Conservation (phyloP, 768 basidiomycete species). For the Tylopilus felleus region DNA sequence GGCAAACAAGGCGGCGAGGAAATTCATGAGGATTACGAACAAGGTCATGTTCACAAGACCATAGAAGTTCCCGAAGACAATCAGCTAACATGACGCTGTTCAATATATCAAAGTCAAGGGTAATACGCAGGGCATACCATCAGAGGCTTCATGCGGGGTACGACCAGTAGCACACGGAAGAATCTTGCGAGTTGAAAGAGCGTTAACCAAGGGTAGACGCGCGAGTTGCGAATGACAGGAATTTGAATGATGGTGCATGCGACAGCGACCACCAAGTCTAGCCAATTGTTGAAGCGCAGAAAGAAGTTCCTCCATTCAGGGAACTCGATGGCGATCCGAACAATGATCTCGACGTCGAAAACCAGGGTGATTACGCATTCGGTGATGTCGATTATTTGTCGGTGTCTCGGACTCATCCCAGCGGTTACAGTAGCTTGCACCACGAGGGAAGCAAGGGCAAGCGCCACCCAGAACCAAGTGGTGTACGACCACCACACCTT, state of each 20-base stretch:
- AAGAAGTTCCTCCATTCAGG: conserved; percentile 86
- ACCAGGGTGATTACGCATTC: conserved; percentile 76
- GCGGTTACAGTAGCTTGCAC: conserved; percentile 69
- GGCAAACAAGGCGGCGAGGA: conserved; percentile 76
- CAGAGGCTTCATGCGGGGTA: conserved; percentile 86
- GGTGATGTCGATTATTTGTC: conserved; percentile 52
- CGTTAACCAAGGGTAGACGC: conserved; percentile 84
- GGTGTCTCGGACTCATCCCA: conserved; percentile 44
- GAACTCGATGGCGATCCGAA: conserved; percentile 65
- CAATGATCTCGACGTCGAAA: conserved; percentile 84
- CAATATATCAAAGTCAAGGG: conserved; percentile 2
- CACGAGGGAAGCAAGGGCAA: conserved; percentile 66
- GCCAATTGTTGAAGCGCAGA: conserved; percentile 52
- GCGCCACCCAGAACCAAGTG: conserved; percentile 69
- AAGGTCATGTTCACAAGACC: conserved; percentile 89
- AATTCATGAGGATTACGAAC: conserved; percentile 89
- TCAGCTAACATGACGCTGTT: conserved; percentile 47
- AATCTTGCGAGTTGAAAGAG: conserved; percentile 83
- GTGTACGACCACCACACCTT: conserved; percentile 57
- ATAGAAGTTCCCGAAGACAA: conserved; percentile 88
- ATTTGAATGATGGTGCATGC: conserved; percentile 79
- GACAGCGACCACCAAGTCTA: conserved; percentile 76
- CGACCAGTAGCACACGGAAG: conserved; percentile 86
- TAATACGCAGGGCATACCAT: conserved; percentile 44
- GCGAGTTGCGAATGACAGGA: conserved; percentile 62